Evolutionary conservation across 2,329 filamentous ascomycete genomes (phyloP).

Genomic region (Lecanicillium sp.): DNA sequence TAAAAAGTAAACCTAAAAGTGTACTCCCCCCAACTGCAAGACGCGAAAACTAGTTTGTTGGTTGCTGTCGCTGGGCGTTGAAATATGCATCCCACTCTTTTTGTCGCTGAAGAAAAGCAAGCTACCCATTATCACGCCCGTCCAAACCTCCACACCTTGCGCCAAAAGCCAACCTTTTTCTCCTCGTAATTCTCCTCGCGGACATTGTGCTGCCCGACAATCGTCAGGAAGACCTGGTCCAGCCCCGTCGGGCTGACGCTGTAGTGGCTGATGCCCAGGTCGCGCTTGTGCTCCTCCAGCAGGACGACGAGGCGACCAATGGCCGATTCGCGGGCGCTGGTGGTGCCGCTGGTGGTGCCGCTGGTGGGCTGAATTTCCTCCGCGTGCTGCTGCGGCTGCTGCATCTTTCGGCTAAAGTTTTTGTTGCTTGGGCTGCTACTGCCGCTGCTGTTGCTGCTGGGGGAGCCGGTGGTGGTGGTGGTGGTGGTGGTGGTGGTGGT

Average conservation of each 20-base stretch:
- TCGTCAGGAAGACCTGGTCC: slow-evolving; percentile 83
- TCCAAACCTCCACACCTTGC: slow-evolving; percentile 10
- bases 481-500: not conserved
- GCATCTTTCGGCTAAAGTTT: not conserved
- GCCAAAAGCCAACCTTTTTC: slow-evolving; percentile 17
- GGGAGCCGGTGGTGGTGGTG: not conserved
- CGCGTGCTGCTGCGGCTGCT: not conserved
- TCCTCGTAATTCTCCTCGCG: slow-evolving; percentile 59
- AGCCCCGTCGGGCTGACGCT: slow-evolving; percentile 80
- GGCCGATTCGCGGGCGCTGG: slow-evolving; percentile 32
- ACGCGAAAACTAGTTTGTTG: no score
- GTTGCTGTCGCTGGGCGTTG: no score
- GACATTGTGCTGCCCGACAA: slow-evolving; percentile 74
- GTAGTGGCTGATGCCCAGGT: slow-evolving; percentile 74
- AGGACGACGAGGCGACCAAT: slow-evolving; percentile 64
- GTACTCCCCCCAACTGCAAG: no score
- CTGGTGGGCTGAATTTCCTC: not conserved
- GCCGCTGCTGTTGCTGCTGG: slow-evolving; percentile 15
- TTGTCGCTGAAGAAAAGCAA: no score
- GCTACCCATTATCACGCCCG: no score
- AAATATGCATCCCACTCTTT: no score
- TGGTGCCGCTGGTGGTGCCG: no score
- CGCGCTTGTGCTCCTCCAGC: slow-evolving; percentile 62
- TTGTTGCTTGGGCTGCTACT: not conserved
- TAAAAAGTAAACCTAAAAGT: no score